Evolutionary conservation across 2,329 filamentous ascomycete species (phyloP).

Genomic region (Nemania abortiva): DNA sequence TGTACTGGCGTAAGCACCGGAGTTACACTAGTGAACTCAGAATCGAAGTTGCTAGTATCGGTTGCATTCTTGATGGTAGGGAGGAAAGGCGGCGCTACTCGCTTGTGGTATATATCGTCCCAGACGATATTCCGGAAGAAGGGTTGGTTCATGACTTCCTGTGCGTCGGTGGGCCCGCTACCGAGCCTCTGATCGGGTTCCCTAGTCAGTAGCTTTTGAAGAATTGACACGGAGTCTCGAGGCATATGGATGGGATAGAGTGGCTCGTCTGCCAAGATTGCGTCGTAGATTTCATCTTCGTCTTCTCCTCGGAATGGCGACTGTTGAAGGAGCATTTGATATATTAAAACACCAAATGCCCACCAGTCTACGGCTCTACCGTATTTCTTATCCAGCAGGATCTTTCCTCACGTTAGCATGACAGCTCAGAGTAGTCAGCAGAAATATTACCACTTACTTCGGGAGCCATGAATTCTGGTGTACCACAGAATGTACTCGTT

Average conservation of each 20-base stretch:
- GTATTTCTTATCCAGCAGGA: conserved; percentile 98
- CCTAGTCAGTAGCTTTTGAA: conserved; percentile 95
- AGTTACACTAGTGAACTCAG: conserved; percentile 97
- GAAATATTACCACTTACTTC: conserved; percentile 71
- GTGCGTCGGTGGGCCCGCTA: conserved; percentile 94
- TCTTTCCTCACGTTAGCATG: conserved; percentile 65
- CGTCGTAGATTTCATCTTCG: conserved; percentile 99
- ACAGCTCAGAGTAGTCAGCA: neutral
- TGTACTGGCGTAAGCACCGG: conserved; percentile 97
- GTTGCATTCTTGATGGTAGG: conserved; percentile 91
- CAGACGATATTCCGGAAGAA: conserved; percentile 99
- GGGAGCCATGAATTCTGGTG: conserved; percentile 99
- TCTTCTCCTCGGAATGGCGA: conserved; percentile 99
- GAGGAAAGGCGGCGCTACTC: conserved; percentile 87
- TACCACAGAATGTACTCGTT: conserved; percentile 98
- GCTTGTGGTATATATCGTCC: conserved; percentile 98
- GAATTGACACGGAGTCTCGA: conserved; percentile 94
- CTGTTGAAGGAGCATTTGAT: conserved; percentile 99
- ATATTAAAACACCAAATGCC: conserved; percentile 98
- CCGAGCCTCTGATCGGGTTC: conserved; percentile 94
- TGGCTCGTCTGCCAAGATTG: conserved; percentile 96
- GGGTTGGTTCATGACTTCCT: conserved; percentile 98
- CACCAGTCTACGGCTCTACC: conserved; percentile 98
- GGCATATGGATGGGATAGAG: conserved; percentile 99
- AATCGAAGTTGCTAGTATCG: conserved; percentile 99